Evolutionary conservation across 768 basidiomycete genomes (phyloP), one percentile per base, ranked within the genome.

Genomic region (Tricholoma furcatifolium): DNA sequence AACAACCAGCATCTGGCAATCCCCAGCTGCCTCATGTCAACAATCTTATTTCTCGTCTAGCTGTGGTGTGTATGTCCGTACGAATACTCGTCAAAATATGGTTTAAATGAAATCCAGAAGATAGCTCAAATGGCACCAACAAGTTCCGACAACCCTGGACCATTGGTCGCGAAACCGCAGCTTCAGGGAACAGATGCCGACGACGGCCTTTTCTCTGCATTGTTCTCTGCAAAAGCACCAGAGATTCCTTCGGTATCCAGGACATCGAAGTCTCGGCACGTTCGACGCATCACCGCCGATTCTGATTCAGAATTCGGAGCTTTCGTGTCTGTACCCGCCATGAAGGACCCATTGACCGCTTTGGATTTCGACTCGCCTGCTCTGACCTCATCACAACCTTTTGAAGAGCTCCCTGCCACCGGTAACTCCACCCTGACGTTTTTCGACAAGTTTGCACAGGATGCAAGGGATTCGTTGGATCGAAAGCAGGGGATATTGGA

Each of bases 401-500:
- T 20, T 7, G 27, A 44, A 23, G 27, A 17, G 8, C 27, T 4
- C 2, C 6, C 18, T 3, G 11, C 17, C 14, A 14, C 30, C 2
- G 23, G 11, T 12, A 69, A 69, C 43, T 46, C 70, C 9, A 79
- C 71, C 30, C 65, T 78, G 24, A 68, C 63, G 31, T 88, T 87
- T 65, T 86, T 88, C 62, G 83, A 82, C 51, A 70, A 72, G 42
- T 85, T 89, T 51, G 76, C 77, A 3, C 72, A 79, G 44, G 75
- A 75, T 31, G 85, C 87, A 10, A 83, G 75, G 60, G 68, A 69
- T 0, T 78, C 83, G 9, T 74, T 78, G 0, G 80, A 81, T 46
- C 73, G 70, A 35, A 82, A 79, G 54, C 75, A 74, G 50, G 74
- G 68, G 20, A 69, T 89, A 5, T 69, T 90, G 44, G 80, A 85